Base-by-base conservation (phyloP, 1,284 basidiomycete genomes). In the Dichomitus squalens region DNA sequence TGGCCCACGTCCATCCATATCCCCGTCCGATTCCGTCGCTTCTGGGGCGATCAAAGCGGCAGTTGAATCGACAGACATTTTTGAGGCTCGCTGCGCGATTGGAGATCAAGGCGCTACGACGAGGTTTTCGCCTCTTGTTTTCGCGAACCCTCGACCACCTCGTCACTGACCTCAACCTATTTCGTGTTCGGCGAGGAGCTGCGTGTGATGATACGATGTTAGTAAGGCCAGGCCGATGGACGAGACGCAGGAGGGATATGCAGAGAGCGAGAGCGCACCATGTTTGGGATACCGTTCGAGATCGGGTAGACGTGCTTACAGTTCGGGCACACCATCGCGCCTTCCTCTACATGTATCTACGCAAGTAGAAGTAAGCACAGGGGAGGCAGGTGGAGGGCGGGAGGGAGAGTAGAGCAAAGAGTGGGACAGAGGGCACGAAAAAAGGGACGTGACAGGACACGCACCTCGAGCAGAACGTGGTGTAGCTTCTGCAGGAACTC, bases 251-350 rank as follows among this genome's bases (percentile, higher is more conserved):
- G 35, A 34, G 4, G 16, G 34, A 12, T 34, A 29, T 12, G 14
- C 35, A 16, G 14, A 20, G 35, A 23, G 27, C 25, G 72, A 18
- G 7, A 11, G 29, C 85, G 64, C 66, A 96, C 96, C 96, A 99
- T 98, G 77, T 98, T 98, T 5, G 96, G 96, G 64, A 99, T 98
- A 11, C 96, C 96, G 70, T 92, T 95, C 53, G 88, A 89, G 69
- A 99, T 95, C 43, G 88, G 87, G 72, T 97, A 98, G 38, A 88
- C 80, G 69, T 98, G 96, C 18, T 82, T 83, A 76, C 96, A 98
- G 64, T 94, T 95, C 18, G 92, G 92, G 74, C 96, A 99, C 38
- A 89, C 83, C 96, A 99, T 98, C 29, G 83, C 78, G 4, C 96
- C 96, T 74, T 98, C 95, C 65, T 94, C 87, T 16, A 99, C 82